phyloP scores from a whole-genome alignment of 139 green algal genomes.

The Haematococcus lacustris region DNA sequence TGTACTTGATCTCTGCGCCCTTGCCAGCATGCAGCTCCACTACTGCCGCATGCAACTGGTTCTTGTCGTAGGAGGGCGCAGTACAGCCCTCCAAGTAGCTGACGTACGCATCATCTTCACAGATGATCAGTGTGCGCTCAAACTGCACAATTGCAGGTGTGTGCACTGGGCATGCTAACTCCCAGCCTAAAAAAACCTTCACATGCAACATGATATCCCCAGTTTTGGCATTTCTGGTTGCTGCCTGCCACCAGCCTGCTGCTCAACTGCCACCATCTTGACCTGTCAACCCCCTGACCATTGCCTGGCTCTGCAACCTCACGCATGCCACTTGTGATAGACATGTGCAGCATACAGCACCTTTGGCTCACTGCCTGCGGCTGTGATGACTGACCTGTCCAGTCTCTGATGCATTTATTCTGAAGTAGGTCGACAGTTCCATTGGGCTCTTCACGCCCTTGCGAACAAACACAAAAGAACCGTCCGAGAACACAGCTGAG shows the following conservation, averaged over 20 bases:
- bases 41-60: slow-evolving; percentile 96
- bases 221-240: too few species aligned
- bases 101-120: slow-evolving; percentile 90
- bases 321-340: too few species aligned
- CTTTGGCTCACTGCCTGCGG: too few species aligned
- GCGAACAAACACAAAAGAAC: slow-evolving; percentile 96
- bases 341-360: too few species aligned
- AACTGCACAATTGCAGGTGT: too few species aligned
- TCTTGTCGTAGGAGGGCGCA: slow-evolving; percentile 88
- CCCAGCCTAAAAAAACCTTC: too few species aligned
- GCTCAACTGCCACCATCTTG: too few species aligned
- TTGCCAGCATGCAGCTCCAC: slow-evolving; percentile 86
- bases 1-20: slow-evolving; percentile 98
- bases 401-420: slow-evolving; percentile 95
- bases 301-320: too few species aligned
- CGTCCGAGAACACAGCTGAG: slow-evolving; percentile 94
- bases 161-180: too few species aligned
- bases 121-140: slow-evolving; percentile 96
- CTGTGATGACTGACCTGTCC: slow-evolving; percentile 72
- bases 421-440: slow-evolving; percentile 99
- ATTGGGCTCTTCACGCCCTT: slow-evolving; percentile 94
- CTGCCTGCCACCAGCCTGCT: too few species aligned
- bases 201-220: too few species aligned
- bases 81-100: slow-evolving; percentile 97
- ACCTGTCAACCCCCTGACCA: too few species aligned